Evolutionary conservation across 2,329 filamentous ascomycete species (phyloP).

Genomic region (Penicillium sumatraense): DNA sequence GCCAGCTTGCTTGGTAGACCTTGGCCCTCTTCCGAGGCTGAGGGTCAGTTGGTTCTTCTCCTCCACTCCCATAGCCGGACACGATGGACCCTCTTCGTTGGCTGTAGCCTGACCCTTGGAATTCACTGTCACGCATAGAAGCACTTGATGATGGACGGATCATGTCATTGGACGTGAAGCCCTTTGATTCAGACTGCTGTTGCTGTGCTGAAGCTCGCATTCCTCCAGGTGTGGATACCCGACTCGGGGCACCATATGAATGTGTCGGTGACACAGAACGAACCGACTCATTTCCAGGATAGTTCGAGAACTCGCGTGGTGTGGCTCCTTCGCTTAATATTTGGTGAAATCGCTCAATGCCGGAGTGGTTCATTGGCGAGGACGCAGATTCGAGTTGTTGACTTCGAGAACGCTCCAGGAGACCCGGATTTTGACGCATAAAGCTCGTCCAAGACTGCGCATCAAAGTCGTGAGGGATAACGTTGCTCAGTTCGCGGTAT

Average conservation of each 20-base stretch:
- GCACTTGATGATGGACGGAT: slow-evolving; percentile 66
- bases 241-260: slow-evolving; percentile 40
- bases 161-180: slow-evolving; percentile 47
- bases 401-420: slow-evolving; percentile 32
- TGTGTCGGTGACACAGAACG: slow-evolving; percentile 46
- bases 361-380: slow-evolving; percentile 46
- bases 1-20: slow-evolving; percentile 72
- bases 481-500: slow-evolving; percentile 62
- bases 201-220: slow-evolving; percentile 29
- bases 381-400: slow-evolving; percentile 30
- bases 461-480: slow-evolving; percentile 66
- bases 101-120: slow-evolving; percentile 28
- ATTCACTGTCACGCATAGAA: slow-evolving; percentile 52
- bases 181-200: slow-evolving; percentile 32
- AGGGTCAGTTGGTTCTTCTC: slow-evolving; percentile 66
- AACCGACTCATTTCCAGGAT: slow-evolving; percentile 33
- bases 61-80: slow-evolving; percentile 72
- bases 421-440: slow-evolving; percentile 69
- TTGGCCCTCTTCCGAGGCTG: slow-evolving; percentile 78
- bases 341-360: slow-evolving; percentile 51
- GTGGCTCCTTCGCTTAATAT: slow-evolving; percentile 51
- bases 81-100: slow-evolving; percentile 44
- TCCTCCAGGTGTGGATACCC: slow-evolving; percentile 43
- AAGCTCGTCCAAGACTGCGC: slow-evolving; percentile 79
- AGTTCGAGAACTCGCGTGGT: slow-evolving; percentile 44